phyloP scores from a whole-genome alignment of 495 filamentous ascomycete genomes.

The Trichoderma virens region DNA sequence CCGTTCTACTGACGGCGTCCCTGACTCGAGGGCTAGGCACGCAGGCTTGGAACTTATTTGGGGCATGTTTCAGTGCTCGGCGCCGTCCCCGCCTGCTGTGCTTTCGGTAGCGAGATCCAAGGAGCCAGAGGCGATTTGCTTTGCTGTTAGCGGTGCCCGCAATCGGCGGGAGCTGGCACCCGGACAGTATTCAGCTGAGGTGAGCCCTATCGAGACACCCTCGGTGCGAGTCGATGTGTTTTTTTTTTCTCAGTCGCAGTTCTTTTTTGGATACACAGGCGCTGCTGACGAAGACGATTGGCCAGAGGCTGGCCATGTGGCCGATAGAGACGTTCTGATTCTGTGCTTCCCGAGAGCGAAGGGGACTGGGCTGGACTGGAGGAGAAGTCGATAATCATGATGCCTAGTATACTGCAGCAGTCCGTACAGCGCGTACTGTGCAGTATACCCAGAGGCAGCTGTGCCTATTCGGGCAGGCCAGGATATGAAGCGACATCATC shows the following conservation, averaged over 20 bases:
- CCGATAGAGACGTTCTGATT: not conserved
- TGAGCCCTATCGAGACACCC: constrained; percentile 12
- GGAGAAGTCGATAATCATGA: too few relatives aligned
- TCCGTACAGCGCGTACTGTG: not conserved
- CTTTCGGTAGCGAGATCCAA: not conserved
- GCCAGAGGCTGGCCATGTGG: not conserved
- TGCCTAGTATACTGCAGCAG: too few relatives aligned
- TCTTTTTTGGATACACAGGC: not conserved
- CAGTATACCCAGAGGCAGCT: too few relatives aligned
- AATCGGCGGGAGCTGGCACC: constrained; percentile 6
- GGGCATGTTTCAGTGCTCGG: not conserved
- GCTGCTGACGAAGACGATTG: not conserved
- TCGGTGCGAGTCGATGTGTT: not conserved
- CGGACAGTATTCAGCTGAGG: constrained; percentile 11
- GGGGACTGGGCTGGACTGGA: too few relatives aligned
- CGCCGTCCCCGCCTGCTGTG: not conserved
- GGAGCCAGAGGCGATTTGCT: constrained; percentile 4
- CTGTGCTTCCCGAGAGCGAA: too few relatives aligned
- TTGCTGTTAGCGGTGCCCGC: constrained; percentile 6
- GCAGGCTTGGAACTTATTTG: not conserved
- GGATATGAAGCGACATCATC: not conserved
- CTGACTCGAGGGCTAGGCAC: not conserved
- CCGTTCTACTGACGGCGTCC: not conserved
- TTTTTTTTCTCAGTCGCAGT: not conserved
- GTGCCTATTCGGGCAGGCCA: not conserved